Evolutionary conservation across 257 asterid species (phyloP).

Genomic region (Agastache rugosa): DNA sequence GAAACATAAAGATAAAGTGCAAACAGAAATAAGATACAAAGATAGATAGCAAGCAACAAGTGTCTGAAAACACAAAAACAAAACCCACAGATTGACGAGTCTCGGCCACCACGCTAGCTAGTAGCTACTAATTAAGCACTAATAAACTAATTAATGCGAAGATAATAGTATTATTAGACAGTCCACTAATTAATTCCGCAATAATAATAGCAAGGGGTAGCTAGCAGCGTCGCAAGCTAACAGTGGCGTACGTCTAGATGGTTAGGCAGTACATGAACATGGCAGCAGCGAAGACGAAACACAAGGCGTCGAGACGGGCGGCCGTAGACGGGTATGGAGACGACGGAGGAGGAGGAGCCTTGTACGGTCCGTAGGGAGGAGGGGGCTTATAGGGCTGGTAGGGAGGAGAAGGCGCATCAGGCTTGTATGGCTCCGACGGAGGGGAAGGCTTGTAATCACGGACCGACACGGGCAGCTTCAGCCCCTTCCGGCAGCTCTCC

Average conservation of each 20-base stretch:
- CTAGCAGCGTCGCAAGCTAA: not conserved
- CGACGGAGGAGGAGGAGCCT: conserved; percentile 8
- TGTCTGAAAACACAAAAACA: not conserved
- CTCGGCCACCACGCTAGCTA: too few relatives aligned
- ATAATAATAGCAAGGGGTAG: not conserved
- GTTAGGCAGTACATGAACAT: conserved; percentile 24
- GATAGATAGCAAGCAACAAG: not conserved
- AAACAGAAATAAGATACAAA: not conserved
- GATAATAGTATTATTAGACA: not conserved
- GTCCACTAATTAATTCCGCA: not conserved
- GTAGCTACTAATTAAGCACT: not conserved
- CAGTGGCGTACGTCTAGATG: conserved; percentile 6
- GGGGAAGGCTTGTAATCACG: not conserved
- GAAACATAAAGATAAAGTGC: not conserved
- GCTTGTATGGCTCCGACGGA: conserved; percentile 1
- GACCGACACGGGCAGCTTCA: conserved; percentile 63
- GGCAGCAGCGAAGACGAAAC: conserved; percentile 24
- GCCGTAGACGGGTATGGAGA: conserved; percentile 32
- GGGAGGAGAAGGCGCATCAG: conserved; percentile 16
- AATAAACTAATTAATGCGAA: not conserved
- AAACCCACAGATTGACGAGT: not conserved
- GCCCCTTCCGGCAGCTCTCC: conserved; percentile 65
- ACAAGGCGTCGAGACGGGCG: conserved; percentile 18
- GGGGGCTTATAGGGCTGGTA: not conserved
- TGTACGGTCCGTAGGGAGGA: conserved; percentile 21